Evolutionary conservation across 106 monocot species (phyloP).

Genomic region (Acorus calamus): DNA sequence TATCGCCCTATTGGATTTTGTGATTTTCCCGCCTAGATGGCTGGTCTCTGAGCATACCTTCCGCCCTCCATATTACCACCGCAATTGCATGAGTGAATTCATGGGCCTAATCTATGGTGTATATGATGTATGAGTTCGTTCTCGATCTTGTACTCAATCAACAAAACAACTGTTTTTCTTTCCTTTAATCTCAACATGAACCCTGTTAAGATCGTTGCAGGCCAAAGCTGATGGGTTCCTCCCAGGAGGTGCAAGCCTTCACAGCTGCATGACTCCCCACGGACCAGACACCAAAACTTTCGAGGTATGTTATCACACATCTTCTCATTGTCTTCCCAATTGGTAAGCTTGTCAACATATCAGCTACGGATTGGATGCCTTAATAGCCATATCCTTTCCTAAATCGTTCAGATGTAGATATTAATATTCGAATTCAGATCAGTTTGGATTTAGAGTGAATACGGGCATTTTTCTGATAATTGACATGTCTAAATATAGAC

Average conservation of each 20-base stretch:
- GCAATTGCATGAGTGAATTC: constrained; percentile 99
- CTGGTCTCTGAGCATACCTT: constrained; percentile 93
- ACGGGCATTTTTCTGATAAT: no score
- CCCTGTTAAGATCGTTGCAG: constrained; percentile 18
- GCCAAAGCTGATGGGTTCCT: constrained; percentile 95
- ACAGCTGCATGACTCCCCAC: constrained; percentile 98
- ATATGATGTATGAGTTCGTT: constrained; percentile 58
- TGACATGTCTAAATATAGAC: no score
- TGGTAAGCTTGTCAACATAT: no score
- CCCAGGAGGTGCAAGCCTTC: constrained; percentile 93
- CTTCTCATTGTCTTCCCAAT: no score
- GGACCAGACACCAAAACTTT: constrained; percentile 87
- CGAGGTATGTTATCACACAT: constrained; percentile 33
- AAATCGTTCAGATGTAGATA: no score
- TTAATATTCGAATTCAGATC: background rate
- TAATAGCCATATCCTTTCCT: no score
- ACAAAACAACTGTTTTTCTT: background rate
- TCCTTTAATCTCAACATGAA: background rate
- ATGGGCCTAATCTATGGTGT: constrained; percentile 87
- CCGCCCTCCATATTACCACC: constrained; percentile 95
- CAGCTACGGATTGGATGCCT: no score
- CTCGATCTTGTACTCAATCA: background rate
- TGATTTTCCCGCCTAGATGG: constrained; percentile 90
- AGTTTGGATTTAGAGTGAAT: background rate
- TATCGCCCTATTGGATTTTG: constrained; percentile 93